phyloP scores from a whole-genome alignment of 345 rosid genomes.

The Noccaea caerulescens region DNA sequence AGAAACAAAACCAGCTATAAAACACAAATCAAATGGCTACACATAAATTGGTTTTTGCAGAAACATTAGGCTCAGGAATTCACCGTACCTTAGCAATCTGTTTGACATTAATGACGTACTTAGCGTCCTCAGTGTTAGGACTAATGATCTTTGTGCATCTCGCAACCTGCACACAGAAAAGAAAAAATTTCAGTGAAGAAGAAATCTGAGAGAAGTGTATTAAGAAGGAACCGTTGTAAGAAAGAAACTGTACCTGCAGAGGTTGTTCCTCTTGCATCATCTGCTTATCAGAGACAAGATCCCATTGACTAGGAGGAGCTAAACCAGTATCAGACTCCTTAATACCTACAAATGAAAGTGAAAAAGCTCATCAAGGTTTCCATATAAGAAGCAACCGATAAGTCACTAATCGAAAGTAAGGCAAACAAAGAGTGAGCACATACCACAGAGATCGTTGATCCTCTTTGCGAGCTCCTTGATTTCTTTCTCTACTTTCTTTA shows the following conservation, averaged over 20 bases:
- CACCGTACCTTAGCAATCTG: slow-evolving; percentile 87
- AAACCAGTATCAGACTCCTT: slow-evolving; percentile 98
- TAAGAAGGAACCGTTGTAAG: too few species aligned
- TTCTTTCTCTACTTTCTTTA: slow-evolving; percentile 90
- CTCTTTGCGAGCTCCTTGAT: slow-evolving; percentile 91
- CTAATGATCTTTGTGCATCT: slow-evolving; percentile 95
- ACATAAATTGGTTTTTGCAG: slow-evolving; percentile 23
- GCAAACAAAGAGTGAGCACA: slow-evolving; percentile 10
- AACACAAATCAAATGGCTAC: not conserved
- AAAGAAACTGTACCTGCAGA: slow-evolving; percentile 55
- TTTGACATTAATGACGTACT: slow-evolving; percentile 93
- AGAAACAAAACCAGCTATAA: slow-evolving; percentile 23
- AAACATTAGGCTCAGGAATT: not conserved
- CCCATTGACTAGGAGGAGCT: slow-evolving; percentile 99
- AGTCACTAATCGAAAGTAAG: slow-evolving; percentile 3
- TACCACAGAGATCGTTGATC: slow-evolving; percentile 89
- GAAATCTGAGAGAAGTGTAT: not conserved
- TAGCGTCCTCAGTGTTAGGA: slow-evolving; percentile 96
- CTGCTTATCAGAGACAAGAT: slow-evolving; percentile 97
- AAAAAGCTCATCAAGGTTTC: not conserved
- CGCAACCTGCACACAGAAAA: slow-evolving; percentile 59
- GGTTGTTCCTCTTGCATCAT: slow-evolving; percentile 99
- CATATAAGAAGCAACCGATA: not conserved
- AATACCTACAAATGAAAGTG: slow-evolving; percentile 54
- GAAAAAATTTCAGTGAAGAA: not conserved